Evolutionary conservation across 2,329 filamentous ascomycete species (phyloP).

Genomic region (Ophiostoma quercus): DNA sequence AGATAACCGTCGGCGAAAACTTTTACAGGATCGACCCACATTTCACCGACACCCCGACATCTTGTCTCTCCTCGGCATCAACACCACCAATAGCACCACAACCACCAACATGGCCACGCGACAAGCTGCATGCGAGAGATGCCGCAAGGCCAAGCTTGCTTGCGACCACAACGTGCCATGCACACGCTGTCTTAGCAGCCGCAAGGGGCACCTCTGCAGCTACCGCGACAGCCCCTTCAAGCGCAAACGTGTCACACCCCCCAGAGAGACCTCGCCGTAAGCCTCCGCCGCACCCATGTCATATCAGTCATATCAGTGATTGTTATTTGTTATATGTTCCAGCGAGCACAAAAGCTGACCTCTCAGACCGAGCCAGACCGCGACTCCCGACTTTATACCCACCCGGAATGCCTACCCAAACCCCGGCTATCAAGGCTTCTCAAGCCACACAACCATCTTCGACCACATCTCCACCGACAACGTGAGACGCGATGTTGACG

Average conservation of each 20-base stretch:
- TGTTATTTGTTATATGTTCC: no score
- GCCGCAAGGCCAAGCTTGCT: constrained; percentile 12
- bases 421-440: constrained; percentile 16
- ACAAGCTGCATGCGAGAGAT: constrained; percentile 14
- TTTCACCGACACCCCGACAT: constrained; percentile 11
- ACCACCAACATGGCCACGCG: constrained; percentile 11
- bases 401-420: constrained; percentile 10
- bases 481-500: neutral
- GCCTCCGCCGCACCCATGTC: neutral
- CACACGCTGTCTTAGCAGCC: constrained; percentile 1
- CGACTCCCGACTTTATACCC: constrained; percentile 1
- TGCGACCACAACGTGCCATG: constrained; percentile 11
- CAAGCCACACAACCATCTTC: constrained; percentile 14
- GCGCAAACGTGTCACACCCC: neutral
- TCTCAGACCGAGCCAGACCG: constrained; percentile 7
- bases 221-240: constrained; percentile 15
- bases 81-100: constrained; percentile 6
- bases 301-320: neutral
- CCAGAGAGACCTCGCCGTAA: neutral
- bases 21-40: constrained; percentile 1
- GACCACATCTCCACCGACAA: constrained; percentile 7
- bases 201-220: constrained; percentile 11
- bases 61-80: constrained; percentile 7
- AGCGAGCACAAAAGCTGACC: neutral
- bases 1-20: constrained; percentile 8